Evolutionary conservation across 495 filamentous ascomycete species (phyloP).

Genomic region (Trichoderma virens): DNA sequence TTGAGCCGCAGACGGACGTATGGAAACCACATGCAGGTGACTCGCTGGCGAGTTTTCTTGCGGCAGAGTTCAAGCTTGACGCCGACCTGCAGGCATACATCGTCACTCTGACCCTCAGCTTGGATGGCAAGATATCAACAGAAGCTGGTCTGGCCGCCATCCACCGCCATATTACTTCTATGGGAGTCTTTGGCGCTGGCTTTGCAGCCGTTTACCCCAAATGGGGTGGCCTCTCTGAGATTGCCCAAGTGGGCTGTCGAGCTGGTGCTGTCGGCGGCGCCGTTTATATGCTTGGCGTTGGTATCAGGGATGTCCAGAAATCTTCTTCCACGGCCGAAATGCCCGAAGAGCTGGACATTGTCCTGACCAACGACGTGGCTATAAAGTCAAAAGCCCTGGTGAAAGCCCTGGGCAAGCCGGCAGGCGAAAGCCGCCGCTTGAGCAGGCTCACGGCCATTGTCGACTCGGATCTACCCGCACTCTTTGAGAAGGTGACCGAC

Average conservation of each 20-base stretch:
- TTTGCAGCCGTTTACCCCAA: slow-evolving; percentile 82
- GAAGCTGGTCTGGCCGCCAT: slow-evolving; percentile 61
- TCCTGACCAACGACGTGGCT: slow-evolving; percentile 52
- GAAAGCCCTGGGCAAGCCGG: slow-evolving; percentile 20
- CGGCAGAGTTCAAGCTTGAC: slow-evolving; percentile 66
- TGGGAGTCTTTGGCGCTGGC: slow-evolving; percentile 77
- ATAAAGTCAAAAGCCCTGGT: slow-evolving; percentile 53
- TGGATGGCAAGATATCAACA: slow-evolving; percentile 47
- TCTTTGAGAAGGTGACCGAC: slow-evolving; percentile 68
- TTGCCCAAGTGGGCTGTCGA: slow-evolving; percentile 86
- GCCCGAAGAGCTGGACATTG: slow-evolving; percentile 30
- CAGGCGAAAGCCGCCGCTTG: slow-evolving; percentile 19
- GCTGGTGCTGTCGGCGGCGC: slow-evolving; percentile 88
- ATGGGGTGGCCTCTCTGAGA: slow-evolving; percentile 89
- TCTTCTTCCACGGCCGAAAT: neutral
- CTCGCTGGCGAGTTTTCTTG: slow-evolving; percentile 57
- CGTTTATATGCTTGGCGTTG: slow-evolving; percentile 75
- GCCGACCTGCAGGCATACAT: slow-evolving; percentile 60
- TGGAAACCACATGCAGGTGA: slow-evolving; percentile 40
- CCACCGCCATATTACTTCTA: slow-evolving; percentile 73
- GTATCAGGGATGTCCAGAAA: slow-evolving; percentile 26
- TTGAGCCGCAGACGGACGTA: slow-evolving; percentile 41
- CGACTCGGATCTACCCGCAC: slow-evolving; percentile 51
- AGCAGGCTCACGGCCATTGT: slow-evolving; percentile 53
- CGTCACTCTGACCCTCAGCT: slow-evolving; percentile 70